Conservation (phyloP, 2,329 filamentous ascomycete genomes). For the Colletotrichum tamarilloi region DNA sequence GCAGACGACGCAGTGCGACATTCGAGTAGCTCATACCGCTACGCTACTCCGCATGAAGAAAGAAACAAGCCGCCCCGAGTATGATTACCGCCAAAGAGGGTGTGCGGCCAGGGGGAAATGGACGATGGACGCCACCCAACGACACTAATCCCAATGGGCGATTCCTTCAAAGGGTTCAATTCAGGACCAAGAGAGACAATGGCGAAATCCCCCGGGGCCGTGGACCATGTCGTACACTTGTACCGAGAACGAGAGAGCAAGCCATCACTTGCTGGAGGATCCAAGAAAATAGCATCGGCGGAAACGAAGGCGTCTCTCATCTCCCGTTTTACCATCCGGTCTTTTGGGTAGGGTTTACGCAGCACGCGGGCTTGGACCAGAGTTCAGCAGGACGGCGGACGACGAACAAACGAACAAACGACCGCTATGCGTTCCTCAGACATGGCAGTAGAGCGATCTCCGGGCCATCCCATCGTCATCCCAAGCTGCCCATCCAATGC, state of each 20-base stretch:
- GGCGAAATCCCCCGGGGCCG: conserved; percentile 1
- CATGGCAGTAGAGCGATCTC: conserved; percentile 12
- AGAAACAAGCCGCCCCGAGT: conserved; percentile 3
- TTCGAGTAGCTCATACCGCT: conserved; percentile 6
- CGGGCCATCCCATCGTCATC: conserved; percentile 28
- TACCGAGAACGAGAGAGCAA: neutral
- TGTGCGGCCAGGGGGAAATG: conserved; percentile 10
- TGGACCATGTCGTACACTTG: conserved; percentile 3
- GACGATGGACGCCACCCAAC: conserved; percentile 16
- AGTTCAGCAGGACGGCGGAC: conserved; percentile 6
- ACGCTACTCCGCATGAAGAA: conserved; percentile 10
- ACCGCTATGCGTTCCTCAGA: neutral
- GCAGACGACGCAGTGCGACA: conserved; percentile 13
- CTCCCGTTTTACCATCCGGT: conserved; percentile 7
- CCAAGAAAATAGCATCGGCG: neutral
- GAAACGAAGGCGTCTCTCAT: conserved; percentile 19
- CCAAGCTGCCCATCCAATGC: conserved; percentile 2
- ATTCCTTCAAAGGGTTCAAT: conserved; percentile 8
- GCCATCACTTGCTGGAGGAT: neutral
- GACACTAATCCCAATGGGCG: conserved; percentile 19
- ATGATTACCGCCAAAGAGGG: neutral
- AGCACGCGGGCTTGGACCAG: neutral
- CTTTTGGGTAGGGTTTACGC: neutral
- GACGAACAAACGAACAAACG: neutral
- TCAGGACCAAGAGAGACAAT: conserved; percentile 4